Evolutionary conservation across 805 yeast species (phyloP), one percentile per base, ranked within the genome.

Genomic region (Starmerella asiatica): DNA sequence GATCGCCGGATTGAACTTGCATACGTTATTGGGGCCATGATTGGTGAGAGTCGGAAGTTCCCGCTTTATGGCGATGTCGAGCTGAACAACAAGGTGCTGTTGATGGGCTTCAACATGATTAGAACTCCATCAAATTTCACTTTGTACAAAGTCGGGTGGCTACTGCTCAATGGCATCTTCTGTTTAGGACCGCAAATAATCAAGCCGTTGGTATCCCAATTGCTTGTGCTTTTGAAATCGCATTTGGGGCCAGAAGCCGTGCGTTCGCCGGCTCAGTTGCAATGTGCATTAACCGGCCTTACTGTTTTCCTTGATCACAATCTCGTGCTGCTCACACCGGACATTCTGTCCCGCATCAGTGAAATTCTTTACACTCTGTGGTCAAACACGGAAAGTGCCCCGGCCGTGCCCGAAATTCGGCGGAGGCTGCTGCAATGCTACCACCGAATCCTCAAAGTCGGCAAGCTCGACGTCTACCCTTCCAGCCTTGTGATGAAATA

Each of bases 171-270:
- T 44, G 88, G 88, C 2, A 56, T 79, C 3, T 71, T 79, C 66
- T 70, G 75, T 36, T 70, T 72, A 0, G 79, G 78, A 28, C 67
- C 68, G 14, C 59, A 64, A 19, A 70, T 72, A 40, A 61, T 80
- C 28, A 61, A 66, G 37, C 62, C 73, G 40, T 77, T 76, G 46
- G 59, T 69, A 12, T 67, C 75, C 3, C 83, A 76, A 47, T 62
- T 80, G 36, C 56, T 79, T 34, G 56, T 65, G 8, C 62, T 79
- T 41, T 80, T 86, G 86, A 75, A 75, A 45, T 67, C 70, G 32
- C 61, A 76, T 6, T 51, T 75, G 29, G 68, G 73, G 1, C 51
- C 51, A 4, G 34, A 41, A 14, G 36, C 58, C 54, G 4, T 37
- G 49, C 14, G 71, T 48, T 57, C 12, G 54, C 57, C 37, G 54